Conservation (phyloP, 2,329 filamentous ascomycete genomes). For the Colletotrichum simmondsii region DNA sequence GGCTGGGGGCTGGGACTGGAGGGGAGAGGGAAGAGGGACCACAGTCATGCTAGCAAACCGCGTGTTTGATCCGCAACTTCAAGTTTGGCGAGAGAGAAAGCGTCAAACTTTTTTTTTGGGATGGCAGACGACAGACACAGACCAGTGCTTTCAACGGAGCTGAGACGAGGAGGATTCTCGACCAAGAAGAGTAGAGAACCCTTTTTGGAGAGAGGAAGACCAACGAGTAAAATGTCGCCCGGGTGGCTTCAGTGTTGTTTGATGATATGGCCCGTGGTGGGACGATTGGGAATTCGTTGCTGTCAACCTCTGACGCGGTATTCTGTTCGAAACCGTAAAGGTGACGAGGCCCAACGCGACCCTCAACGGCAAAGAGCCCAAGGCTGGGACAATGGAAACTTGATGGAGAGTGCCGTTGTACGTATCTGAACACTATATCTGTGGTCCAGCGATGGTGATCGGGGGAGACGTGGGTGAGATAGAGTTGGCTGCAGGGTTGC, state of each 20-base stretch:
- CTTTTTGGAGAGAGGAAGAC: background rate
- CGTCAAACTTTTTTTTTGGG: slow-evolving; percentile 7
- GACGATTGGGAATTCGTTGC: background rate
- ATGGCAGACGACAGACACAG: slow-evolving; percentile 13
- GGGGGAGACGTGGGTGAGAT: slow-evolving; percentile 5
- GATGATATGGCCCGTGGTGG: slow-evolving; percentile 14
- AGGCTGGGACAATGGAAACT: background rate
- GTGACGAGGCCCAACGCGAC: slow-evolving; percentile 14
- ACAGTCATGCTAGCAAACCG: slow-evolving; percentile 16
- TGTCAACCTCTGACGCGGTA: slow-evolving; percentile 26
- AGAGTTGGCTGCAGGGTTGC: background rate
- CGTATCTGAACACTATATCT: background rate
- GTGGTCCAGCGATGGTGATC: background rate
- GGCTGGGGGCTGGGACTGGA: background rate
- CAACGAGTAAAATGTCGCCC: background rate
- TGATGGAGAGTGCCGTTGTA: background rate
- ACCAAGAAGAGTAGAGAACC: background rate
- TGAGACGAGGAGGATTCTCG: slow-evolving; percentile 19
- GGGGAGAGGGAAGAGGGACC: background rate
- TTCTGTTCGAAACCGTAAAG: slow-evolving; percentile 15
- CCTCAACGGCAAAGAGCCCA: background rate
- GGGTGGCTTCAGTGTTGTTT: slow-evolving; percentile 8
- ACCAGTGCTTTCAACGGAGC: slow-evolving; percentile 1
- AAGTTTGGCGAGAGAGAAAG: slow-evolving; percentile 5
- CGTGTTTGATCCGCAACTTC: slow-evolving; percentile 29